Conservation (phyloP, 306 rosid species). For the Oxytropis ochrocephala region DNA sequence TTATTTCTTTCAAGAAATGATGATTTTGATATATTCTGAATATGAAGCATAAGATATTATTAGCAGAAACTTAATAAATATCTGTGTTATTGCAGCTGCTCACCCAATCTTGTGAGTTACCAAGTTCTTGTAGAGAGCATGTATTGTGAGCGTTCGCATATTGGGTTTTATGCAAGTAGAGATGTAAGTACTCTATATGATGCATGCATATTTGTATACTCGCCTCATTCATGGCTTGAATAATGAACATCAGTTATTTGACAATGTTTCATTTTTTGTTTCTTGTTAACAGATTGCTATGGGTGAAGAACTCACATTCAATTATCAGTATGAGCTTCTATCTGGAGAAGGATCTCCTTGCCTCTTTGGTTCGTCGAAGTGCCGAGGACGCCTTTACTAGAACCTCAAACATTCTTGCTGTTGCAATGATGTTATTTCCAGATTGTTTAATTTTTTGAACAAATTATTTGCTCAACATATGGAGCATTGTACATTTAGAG, state of each 20-base stretch:
- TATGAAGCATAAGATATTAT: neutral
- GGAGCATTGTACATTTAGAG: neutral
- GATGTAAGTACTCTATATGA: slow-evolving; percentile 47
- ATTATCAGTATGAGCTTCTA: slow-evolving; percentile 43
- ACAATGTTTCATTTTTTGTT: slow-evolving; percentile 11
- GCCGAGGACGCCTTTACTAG: slow-evolving; percentile 54
- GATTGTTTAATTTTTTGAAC: slow-evolving; percentile 2
- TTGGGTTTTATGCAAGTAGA: slow-evolving; percentile 76
- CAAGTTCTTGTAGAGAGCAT: slow-evolving; percentile 92
- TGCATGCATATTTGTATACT: no score
- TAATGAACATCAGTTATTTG: neutral
- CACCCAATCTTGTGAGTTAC: slow-evolving; percentile 65
- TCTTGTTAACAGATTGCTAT: slow-evolving; percentile 55
- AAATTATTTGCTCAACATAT: neutral
- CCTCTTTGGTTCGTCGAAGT: slow-evolving; percentile 50
- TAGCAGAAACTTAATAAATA: neutral
- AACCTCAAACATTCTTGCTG: neutral
- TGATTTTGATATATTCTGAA: neutral
- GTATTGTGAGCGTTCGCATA: slow-evolving; percentile 61
- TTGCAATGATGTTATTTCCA: neutral
- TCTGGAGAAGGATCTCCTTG: slow-evolving; percentile 63
- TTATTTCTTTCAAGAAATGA: neutral
- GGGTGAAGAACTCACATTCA: slow-evolving; percentile 73
- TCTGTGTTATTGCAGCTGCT: slow-evolving; percentile 51
- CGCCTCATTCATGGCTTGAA: no score